phyloP scores from a whole-genome alignment of 2,329 filamentous ascomycete genomes.

The Microsporum canis region DNA sequence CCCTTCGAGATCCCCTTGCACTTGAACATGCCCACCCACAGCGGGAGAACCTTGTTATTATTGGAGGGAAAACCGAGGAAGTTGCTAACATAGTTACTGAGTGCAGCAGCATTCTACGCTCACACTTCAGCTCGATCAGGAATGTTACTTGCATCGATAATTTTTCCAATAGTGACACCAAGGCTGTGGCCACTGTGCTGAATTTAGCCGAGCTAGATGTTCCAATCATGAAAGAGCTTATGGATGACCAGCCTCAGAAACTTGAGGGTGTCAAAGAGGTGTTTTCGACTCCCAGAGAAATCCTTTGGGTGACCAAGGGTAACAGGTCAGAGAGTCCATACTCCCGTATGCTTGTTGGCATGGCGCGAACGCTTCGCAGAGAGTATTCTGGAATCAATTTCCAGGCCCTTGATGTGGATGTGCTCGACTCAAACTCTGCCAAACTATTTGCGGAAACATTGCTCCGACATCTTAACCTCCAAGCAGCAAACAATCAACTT shows the following conservation, averaged over 20 bases:
- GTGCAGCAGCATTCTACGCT: neutral
- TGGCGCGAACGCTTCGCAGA: neutral
- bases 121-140: neutral
- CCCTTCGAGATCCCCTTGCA: neutral
- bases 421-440: neutral
- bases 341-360: neutral
- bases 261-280: neutral
- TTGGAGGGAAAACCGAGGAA: neutral
- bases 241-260: neutral
- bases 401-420: neutral
- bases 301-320: neutral
- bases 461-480: neutral
- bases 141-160: neutral
- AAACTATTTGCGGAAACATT: neutral
- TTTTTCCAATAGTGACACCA: neutral
- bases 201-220: neutral
- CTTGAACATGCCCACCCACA: neutral
- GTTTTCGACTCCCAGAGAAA: neutral
- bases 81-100: neutral
- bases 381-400: neutral
- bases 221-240: conserved; percentile 2
- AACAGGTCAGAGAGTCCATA: neutral
- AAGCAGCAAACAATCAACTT: neutral
- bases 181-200: neutral
- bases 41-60: neutral